Evolutionary conservation across 768 basidiomycete species (phyloP), one percentile per base, ranked within the genome.

Genomic region (Phlegmacium glaucopus): DNA sequence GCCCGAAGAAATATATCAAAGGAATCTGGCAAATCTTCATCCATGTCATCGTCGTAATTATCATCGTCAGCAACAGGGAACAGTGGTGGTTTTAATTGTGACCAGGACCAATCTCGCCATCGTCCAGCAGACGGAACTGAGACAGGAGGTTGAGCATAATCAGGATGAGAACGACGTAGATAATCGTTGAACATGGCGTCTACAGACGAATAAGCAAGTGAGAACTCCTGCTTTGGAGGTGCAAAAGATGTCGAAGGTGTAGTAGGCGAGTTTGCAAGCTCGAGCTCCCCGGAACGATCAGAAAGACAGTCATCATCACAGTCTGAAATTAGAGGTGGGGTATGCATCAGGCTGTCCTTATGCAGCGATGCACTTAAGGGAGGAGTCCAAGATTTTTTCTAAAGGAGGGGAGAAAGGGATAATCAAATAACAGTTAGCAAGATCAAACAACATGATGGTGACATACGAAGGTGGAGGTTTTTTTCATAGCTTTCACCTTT

Each of bases 91-190:
- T 64, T 65, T 27, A 75, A 61, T 37, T 70, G 71, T 36, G 70
- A 65, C 75, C 75, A 76, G 45, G 60, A 68, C 75, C 76, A 77
- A 41, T 63, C 58, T 28, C 66, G 60, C 70, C 74, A 72, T 46
- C 61, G 52, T 35, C 51, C 58, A 26, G 35, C 51, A 38, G 41
- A 47, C 28, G 44, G 48, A 39, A 28, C 39, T 34, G 43, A 35
- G 30, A 8, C 32, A 42, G 49, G 36, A 15, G 36, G 48, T 39
- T 51, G 52, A 18, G 56, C 50, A 42, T 58, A 60, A 44, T 61
- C 61, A 30, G 66, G 64, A 49, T 67, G 62, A 13, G 60, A 61
- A 50, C 64, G 68, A 30, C 54, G 50, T 34, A 67, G 46, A 51
- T 70, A 68, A 27, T 68, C 67, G 36, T 64, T 61, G 22, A 65